These are phyloP conservation scores for Fusarium neocosmosporiellum DNA, from an alignment of 2,329 filamentous ascomycete species.

Conservation along the genomic window DNA sequence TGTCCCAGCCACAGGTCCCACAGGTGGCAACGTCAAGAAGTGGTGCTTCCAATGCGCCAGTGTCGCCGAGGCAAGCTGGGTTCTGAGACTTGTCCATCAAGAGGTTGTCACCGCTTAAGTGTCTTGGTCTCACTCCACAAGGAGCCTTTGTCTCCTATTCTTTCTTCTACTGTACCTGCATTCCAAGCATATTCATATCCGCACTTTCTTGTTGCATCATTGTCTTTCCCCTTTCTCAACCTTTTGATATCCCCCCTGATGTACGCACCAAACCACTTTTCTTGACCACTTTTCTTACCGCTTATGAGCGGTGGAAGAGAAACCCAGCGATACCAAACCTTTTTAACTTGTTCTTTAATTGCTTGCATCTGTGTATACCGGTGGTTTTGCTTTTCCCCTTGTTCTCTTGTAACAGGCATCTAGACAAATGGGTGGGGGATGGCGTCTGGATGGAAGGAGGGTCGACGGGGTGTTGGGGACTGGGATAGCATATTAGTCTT, in stretches of 20 bases:
- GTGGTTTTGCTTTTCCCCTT: not conserved
- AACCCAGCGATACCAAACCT: conserved; percentile 35
- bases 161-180: conserved; percentile 14
- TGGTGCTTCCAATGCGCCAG: conserved; percentile 72
- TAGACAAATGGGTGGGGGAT: conserved; percentile 34
- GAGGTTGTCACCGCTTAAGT: conserved; percentile 59
- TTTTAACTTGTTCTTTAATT: conserved; percentile 27
- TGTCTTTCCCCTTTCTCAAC: conserved; percentile 8
- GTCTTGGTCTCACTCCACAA: not conserved
- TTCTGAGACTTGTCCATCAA: conserved; percentile 66
- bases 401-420: conserved; percentile 27
- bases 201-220: conserved; percentile 15
- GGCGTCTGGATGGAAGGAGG: conserved; percentile 34
- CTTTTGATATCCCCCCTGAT: conserved; percentile 42
- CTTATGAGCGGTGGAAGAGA: conserved; percentile 9
- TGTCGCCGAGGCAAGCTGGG: conserved; percentile 65
- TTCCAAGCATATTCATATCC: conserved; percentile 11
- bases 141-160: not conserved
- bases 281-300: conserved; percentile 13
- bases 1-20: conserved; percentile 62
- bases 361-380: conserved; percentile 7
- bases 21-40: conserved; percentile 68
- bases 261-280: conserved; percentile 19
- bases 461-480: conserved; percentile 7
- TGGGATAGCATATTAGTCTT: conserved; percentile 19